Evolutionary conservation across 768 basidiomycete species (phyloP).

Genomic region (Mycena latifolia): DNA sequence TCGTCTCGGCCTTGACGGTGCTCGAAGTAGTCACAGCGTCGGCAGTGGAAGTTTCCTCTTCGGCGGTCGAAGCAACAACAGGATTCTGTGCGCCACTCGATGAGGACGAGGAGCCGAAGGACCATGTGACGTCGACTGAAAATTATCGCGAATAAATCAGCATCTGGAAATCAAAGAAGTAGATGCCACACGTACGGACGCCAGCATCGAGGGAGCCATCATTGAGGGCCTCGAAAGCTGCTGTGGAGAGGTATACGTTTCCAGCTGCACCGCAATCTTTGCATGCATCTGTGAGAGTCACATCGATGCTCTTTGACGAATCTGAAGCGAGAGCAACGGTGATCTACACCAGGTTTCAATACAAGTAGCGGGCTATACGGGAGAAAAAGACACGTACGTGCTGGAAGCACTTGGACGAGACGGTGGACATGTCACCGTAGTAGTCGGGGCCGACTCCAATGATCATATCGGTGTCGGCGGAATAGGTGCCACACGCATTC

Average conservation of each 20-base stretch:
- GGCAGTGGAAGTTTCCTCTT: neutral
- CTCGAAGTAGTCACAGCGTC: neutral
- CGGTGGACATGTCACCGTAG: slow-evolving; percentile 32
- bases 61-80: neutral
- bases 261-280: slow-evolving; percentile 22
- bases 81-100: neutral
- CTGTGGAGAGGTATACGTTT: slow-evolving; percentile 33
- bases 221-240: slow-evolving; percentile 35
- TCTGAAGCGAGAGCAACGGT: slow-evolving; percentile 33
- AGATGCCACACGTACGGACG: slow-evolving; percentile 26
- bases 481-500: slow-evolving; percentile 35
- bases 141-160: neutral
- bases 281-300: slow-evolving; percentile 37
- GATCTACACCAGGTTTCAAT: slow-evolving; percentile 32
- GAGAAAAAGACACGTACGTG: slow-evolving; percentile 20
- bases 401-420: slow-evolving; percentile 31
- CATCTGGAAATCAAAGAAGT: neutral
- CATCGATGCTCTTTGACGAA: slow-evolving; percentile 30
- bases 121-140: slow-evolving; percentile 37
- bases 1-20: neutral
- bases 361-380: neutral
- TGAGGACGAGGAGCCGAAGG: slow-evolving; percentile 32
- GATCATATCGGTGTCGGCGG: slow-evolving; percentile 36
- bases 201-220: slow-evolving; percentile 34
- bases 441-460: slow-evolving; percentile 31